Evolutionary conservation across 441 rosid genomes (phyloP), one percentile per base, ranked within the genome.

Genomic region (Manihot esculenta): DNA sequence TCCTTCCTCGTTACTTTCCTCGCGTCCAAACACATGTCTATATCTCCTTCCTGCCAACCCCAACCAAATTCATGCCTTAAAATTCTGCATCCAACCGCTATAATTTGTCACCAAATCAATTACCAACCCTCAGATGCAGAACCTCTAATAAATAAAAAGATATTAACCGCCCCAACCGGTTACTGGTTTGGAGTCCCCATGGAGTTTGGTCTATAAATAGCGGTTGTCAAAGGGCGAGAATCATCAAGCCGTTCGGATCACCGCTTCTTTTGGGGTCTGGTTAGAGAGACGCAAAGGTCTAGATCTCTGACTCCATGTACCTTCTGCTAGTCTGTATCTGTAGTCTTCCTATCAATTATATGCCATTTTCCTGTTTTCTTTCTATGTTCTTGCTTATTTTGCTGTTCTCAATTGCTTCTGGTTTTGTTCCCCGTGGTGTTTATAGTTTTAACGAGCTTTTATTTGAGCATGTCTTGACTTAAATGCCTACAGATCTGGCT

Each of bases 21-120:
- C n/a, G n/a, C n/a, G n/a, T n/a, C n/a, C n/a, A n/a, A n/a, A n/a
- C n/a, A n/a, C n/a, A n/a, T n/a, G n/a, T n/a, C n/a, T n/a, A n/a
- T n/a, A n/a, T n/a, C n/a, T 3, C 7, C 45, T 26, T 9, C 10
- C 44, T 26, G 76, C 81, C 83, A 76, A 79, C 83, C 77, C 77
- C 76, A 49, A 26, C 77, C 53, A 61, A 67, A 61, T 13, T 10
- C 12, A 24, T 26, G 67, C 47, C 23, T 26, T 14, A 1, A 41
- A 54, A 20, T 21, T 48, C 58, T 59, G 48, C 75, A 75, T 82
- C 84, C 74, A 78, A 79, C 84, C 84, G 83, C 79, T 75, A 59
- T 26, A 24, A 51, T 74, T 64, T 20, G 53, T 33, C 33, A 53
- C 17, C 30, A 10, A 24, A 21, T 42, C 15, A n/a, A 27, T 26